These are phyloP conservation scores for apple (Malus domestica) DNA, from an alignment of 306 rosid genomes.

Conservation along the genomic window ASM211411v1 NC_041790.1:8564501-8565000, in stretches of 20 bases:
- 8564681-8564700: not conserved
- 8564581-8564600: not conserved
- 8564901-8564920: too few species aligned
- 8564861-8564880: not conserved
- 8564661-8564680: not conserved
- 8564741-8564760: not conserved
- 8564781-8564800: not conserved
- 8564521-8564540: constrained; percentile 4
- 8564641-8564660: not conserved
- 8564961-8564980: too few species aligned
- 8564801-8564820: not conserved
- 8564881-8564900: not conserved
- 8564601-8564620: not conserved
- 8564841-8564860: not conserved
- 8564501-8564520: not conserved
- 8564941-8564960: too few species aligned
- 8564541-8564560: constrained; percentile 31
- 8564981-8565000: too few species aligned
- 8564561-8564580: not conserved
- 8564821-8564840: not conserved
- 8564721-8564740: not conserved
- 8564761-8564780: not conserved
- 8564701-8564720: not conserved
- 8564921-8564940: too few species aligned
- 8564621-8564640: too few species aligned